These are phyloP conservation scores for Cadophora sp. DNA, from an alignment of 2,329 filamentous ascomycete species.

Conservation along the genomic window DNA sequence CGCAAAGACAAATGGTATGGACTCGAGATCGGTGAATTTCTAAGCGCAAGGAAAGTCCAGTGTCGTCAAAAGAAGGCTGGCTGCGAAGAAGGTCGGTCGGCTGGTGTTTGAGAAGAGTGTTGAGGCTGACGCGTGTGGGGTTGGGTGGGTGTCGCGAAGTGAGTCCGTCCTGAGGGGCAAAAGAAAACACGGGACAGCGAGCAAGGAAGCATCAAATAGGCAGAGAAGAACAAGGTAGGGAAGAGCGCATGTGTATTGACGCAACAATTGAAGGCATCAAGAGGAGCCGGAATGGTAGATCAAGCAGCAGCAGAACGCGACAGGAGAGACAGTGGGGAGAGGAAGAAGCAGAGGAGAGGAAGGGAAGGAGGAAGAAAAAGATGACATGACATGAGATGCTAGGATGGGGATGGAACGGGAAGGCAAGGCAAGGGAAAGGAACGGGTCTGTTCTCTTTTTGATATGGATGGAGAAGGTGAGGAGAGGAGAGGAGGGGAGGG, in stretches of 20 bases:
- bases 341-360: conserved; percentile 6
- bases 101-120: conserved; percentile 14
- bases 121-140: conserved; percentile 27
- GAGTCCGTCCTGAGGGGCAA: background rate
- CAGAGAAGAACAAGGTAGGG: background rate
- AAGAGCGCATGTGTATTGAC: background rate
- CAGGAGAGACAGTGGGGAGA: background rate
- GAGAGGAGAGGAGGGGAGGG: background rate
- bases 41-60: background rate
- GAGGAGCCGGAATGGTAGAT: background rate
- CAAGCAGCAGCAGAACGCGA: background rate
- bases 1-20: background rate
- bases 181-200: background rate
- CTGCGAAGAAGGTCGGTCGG: conserved; percentile 7
- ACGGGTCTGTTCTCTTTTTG: conserved; percentile 1
- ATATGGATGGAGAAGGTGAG: background rate
- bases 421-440: background rate
- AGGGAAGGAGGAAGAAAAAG: background rate
- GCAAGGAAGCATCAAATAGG: background rate
- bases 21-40: background rate
- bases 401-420: background rate
- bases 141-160: conserved; percentile 18
- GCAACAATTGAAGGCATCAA: background rate
- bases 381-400: conserved; percentile 8
- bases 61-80: background rate